These are phyloP conservation scores for Solanum hybrid DNA, from an alignment of 305 asterid genomes.

Conservation along the genomic window DNA sequence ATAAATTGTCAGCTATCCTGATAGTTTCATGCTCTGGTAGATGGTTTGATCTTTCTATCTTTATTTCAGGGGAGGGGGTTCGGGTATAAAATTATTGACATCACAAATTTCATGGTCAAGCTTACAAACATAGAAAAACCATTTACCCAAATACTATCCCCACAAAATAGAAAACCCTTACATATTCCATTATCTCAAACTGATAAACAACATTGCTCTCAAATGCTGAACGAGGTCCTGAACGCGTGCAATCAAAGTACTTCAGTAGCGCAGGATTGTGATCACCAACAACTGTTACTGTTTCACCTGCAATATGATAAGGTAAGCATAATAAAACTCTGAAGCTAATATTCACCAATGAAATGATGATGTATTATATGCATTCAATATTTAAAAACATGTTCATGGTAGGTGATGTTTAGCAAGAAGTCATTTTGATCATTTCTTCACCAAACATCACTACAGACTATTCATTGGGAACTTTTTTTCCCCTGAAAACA, in stretches of 20 bases:
- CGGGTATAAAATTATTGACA: neutral
- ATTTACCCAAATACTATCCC: slow-evolving; percentile 4
- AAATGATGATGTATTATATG: neutral
- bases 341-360: neutral
- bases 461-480: neutral
- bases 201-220: slow-evolving; percentile 93
- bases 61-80: neutral
- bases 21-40: neutral
- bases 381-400: neutral
- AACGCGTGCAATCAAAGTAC: slow-evolving; percentile 90
- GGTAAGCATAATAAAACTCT: neutral
- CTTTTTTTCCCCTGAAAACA: neutral
- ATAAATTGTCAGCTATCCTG: neutral
- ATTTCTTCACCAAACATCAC: neutral
- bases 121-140: neutral
- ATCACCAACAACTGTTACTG: slow-evolving; percentile 94
- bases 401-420: neutral
- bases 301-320: slow-evolving; percentile 55
- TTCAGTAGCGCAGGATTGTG: slow-evolving; percentile 75
- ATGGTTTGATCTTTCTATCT: neutral
- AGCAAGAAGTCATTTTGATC: neutral
- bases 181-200: slow-evolving; percentile 97
- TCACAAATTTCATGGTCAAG: slow-evolving; percentile 1
- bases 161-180: slow-evolving; percentile 38
- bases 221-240: slow-evolving; percentile 99